Evolutionary conservation across 805 yeast genomes (phyloP).

Genomic region (Lachancea sp.): DNA sequence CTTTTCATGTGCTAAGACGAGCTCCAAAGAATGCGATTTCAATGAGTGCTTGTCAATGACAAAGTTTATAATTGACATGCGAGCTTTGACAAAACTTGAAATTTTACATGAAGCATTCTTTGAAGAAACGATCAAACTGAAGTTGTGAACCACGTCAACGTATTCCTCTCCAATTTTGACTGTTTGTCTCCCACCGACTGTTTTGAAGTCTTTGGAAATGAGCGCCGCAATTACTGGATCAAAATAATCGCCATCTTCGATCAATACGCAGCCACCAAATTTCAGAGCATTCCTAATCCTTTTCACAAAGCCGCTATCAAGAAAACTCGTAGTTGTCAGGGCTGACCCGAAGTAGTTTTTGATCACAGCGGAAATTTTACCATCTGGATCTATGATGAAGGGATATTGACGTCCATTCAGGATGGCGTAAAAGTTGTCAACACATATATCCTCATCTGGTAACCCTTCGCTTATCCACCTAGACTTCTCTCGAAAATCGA

Average conservation of each 20-base stretch:
- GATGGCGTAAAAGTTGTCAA: slow-evolving; percentile 47
- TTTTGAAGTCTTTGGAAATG: slow-evolving; percentile 50
- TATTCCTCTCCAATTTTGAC: slow-evolving; percentile 55
- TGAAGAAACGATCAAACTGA: slow-evolving; percentile 55
- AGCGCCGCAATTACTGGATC: slow-evolving; percentile 69
- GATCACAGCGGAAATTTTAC: slow-evolving; percentile 40
- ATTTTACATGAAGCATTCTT: slow-evolving; percentile 45
- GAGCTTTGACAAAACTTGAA: slow-evolving; percentile 51
- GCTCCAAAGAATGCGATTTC: slow-evolving; percentile 54
- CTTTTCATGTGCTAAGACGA: slow-evolving; percentile 44
- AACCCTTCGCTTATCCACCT: slow-evolving; percentile 51
- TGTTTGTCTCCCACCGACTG: slow-evolving; percentile 63
- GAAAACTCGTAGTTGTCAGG: slow-evolving; percentile 57
- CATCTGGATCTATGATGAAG: slow-evolving; percentile 68
- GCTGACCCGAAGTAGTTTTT: slow-evolving; percentile 28
- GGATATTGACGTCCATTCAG: slow-evolving; percentile 43
- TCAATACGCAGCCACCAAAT: slow-evolving; percentile 70
- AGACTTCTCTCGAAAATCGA: slow-evolving; percentile 37
- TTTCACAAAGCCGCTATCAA: slow-evolving; percentile 58
- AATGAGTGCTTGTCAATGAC: slow-evolving; percentile 63
- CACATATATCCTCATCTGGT: slow-evolving; percentile 50
- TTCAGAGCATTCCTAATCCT: slow-evolving; percentile 73
- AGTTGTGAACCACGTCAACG: slow-evolving; percentile 61
- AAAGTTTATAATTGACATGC: slow-evolving; percentile 63
- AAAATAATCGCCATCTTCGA: slow-evolving; percentile 73